These are phyloP conservation scores for Paramecium biaurelia DNA, from an alignment of 73 alveolate species.

Conservation along the genomic window DNA sequence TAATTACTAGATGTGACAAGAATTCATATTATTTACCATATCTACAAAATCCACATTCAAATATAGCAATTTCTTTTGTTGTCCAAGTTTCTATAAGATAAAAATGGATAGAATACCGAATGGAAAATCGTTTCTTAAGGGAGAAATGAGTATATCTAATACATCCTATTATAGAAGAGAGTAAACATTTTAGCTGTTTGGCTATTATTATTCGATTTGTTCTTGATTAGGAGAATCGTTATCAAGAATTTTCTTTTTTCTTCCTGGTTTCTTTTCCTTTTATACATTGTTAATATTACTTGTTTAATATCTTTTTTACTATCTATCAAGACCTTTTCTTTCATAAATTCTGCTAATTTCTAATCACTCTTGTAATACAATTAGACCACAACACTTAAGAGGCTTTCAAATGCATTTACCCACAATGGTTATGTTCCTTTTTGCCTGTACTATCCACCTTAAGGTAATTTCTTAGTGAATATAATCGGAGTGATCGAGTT, in stretches of 20 bases:
- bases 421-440: neutral
- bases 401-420: slow-evolving; percentile 39
- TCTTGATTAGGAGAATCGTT: neutral
- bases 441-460: slow-evolving; percentile 19
- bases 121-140: slow-evolving; percentile 51
- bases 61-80: slow-evolving; percentile 53
- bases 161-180: slow-evolving; percentile 1
- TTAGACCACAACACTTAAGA: slow-evolving; percentile 26
- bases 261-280: slow-evolving; percentile 35
- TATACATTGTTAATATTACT: neutral
- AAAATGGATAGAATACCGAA: slow-evolving; percentile 29
- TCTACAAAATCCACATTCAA: slow-evolving; percentile 62
- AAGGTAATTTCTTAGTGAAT: slow-evolving; percentile 46
- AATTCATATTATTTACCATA: slow-evolving; percentile 58
- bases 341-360: slow-evolving; percentile 31
- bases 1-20: slow-evolving; percentile 14
- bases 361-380: slow-evolving; percentile 50
- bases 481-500: slow-evolving; percentile 48
- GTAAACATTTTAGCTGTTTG: neutral
- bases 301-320: slow-evolving; percentile 5
- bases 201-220: neutral
- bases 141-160: slow-evolving; percentile 42
- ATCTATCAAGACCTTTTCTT: slow-evolving; percentile 19
- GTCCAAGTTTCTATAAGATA: slow-evolving; percentile 52
- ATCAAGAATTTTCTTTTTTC: slow-evolving; percentile 33